Conservation (phyloP, 306 rosid species). For the Spatholobus suberectus region DNA sequence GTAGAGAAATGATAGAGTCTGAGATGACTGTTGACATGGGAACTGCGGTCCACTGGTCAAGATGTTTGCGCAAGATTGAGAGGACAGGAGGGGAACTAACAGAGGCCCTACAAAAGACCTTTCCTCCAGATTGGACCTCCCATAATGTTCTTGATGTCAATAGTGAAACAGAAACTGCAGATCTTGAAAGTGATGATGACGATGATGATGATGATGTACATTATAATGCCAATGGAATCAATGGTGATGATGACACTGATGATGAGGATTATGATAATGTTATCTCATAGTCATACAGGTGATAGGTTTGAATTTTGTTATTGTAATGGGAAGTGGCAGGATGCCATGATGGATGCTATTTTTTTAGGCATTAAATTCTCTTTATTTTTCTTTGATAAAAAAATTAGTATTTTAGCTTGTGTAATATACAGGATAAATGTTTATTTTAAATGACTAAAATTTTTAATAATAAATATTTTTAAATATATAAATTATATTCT, state of each 20-base stretch:
- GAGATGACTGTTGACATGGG: constrained; percentile 92
- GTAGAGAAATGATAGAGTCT: constrained; percentile 82
- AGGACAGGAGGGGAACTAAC: constrained; percentile 90
- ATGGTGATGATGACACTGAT: neutral
- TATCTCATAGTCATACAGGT: neutral
- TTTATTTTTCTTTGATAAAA: neutral
- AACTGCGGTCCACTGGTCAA: constrained; percentile 97
- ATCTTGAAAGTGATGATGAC: constrained; percentile 49
- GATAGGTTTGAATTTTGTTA: constrained; percentile 30
- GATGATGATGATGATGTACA: constrained; percentile 3
- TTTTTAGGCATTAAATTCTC: neutral
- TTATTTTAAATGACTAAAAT: too few relatives aligned
- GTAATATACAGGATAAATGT: too few relatives aligned
- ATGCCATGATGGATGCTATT: constrained; percentile 7
- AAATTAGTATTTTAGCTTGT: too few relatives aligned
- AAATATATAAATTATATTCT: too few relatives aligned
- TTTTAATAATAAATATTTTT: too few relatives aligned
- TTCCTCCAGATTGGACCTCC: constrained; percentile 93
- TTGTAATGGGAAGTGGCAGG: constrained; percentile 15
- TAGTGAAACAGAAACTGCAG: constrained; percentile 46
- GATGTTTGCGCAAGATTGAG: constrained; percentile 81
- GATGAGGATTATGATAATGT: constrained; percentile 34
- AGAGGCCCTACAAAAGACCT: constrained; percentile 86
- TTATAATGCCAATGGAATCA: constrained; percentile 35
- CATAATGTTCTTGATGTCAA: constrained; percentile 48